Conservation (phyloP, 2,329 filamentous ascomycete species). For the Tolypocladium paradoxum region DNA sequence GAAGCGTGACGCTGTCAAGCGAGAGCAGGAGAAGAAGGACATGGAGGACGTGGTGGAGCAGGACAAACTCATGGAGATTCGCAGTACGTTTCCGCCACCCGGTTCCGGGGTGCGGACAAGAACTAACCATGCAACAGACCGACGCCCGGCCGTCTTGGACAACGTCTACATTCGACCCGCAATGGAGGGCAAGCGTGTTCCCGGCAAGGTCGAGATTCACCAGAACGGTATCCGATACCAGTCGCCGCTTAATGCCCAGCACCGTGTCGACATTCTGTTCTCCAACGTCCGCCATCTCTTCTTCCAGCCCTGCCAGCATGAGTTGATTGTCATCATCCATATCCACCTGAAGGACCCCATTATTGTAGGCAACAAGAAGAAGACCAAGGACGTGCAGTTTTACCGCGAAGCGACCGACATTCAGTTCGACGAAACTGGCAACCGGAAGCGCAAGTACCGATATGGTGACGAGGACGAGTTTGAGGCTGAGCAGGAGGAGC, state of each 20-base stretch:
- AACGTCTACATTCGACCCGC: slow-evolving; percentile 94
- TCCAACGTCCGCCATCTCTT: slow-evolving; percentile 98
- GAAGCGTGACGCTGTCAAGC: slow-evolving; percentile 83
- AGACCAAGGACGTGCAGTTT: slow-evolving; percentile 98
- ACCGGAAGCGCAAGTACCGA: slow-evolving; percentile 92
- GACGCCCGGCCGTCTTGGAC: slow-evolving; percentile 79
- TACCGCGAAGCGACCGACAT: slow-evolving; percentile 97
- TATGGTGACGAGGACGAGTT: slow-evolving; percentile 99
- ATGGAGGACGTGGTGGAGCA: slow-evolving; percentile 99
- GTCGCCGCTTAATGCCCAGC: slow-evolving; percentile 66
- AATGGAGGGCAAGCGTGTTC: slow-evolving; percentile 92
- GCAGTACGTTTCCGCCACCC: slow-evolving; percentile 48
- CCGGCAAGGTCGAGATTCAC: slow-evolving; percentile 93
- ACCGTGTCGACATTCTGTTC: slow-evolving; percentile 88
- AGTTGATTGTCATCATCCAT: slow-evolving; percentile 95
- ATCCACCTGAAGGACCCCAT: slow-evolving; percentile 97
- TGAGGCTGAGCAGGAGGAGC: slow-evolving; percentile 94
- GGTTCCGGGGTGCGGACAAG: not conserved
- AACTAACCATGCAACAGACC: slow-evolving; percentile 51
- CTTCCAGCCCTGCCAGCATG: slow-evolving; percentile 94
- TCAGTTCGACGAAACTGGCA: slow-evolving; percentile 97
- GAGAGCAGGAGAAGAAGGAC: slow-evolving; percentile 98
- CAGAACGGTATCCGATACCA: slow-evolving; percentile 97
- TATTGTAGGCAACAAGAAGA: slow-evolving; percentile 93
- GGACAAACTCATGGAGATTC: slow-evolving; percentile 89